phyloP scores from a whole-genome alignment of 139 green algal species.

The Haematococcus lacustris region DNA sequence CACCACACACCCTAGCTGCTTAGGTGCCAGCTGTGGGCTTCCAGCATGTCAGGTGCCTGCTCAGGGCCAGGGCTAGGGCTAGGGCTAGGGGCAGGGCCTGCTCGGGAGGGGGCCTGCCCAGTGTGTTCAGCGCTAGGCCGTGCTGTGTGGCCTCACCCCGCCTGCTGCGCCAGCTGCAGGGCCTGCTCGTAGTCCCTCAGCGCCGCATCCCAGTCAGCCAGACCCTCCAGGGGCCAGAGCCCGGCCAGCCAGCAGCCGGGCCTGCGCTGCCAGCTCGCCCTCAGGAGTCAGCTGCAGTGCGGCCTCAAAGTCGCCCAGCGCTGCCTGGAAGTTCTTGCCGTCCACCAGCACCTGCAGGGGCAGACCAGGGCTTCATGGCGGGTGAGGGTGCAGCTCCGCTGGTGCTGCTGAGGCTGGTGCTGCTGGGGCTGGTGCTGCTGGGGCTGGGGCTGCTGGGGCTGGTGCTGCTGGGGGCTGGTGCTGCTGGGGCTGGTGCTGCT shows the following conservation, averaged over 20 bases:
- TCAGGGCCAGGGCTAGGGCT: too few species aligned
- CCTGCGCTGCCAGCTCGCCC: conserved; percentile 14
- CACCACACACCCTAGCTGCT: too few species aligned
- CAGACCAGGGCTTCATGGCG: neutral
- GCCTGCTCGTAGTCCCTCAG: conserved; percentile 56
- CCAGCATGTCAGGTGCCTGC: too few species aligned
- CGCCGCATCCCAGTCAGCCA: conserved; percentile 56
- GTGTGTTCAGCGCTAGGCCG: too few species aligned
- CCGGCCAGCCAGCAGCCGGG: conserved; percentile 52
- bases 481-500: neutral
- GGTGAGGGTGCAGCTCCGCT: neutral
- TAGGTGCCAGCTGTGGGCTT: too few species aligned
- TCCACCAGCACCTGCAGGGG: conserved; percentile 73
- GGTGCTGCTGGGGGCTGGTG: neutral
- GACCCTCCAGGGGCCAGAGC: conserved; percentile 73
- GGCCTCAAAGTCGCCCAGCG: conserved; percentile 57
- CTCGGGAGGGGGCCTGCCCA: too few species aligned
- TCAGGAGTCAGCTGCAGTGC: conserved; percentile 24
- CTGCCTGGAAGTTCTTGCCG: conserved; percentile 66
- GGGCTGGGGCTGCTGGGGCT: neutral
- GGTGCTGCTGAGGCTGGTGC: neutral
- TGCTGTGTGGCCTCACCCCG: conserved; percentile 19
- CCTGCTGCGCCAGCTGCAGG: conserved; percentile 27
- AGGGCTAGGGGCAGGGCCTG: too few species aligned
- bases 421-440: neutral